A percentile compares a stretch with the other conserved stretches of the same genome.
Evolutionary conservation across 2,329 filamentous ascomycete species (phyloP).

Genomic region (Polytolypa hystricis): DNA sequence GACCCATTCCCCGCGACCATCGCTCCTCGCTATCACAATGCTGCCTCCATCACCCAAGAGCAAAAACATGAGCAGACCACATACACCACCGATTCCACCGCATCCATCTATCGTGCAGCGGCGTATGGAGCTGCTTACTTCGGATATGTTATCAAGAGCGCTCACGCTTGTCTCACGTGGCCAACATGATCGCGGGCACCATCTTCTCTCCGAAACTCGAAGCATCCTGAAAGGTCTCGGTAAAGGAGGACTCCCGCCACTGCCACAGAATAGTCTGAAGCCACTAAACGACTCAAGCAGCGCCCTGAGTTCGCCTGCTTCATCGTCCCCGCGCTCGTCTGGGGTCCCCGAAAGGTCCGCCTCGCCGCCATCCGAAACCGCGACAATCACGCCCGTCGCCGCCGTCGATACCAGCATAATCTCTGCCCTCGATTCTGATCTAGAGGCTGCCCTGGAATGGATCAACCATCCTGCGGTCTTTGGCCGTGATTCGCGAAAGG

Average conservation of each 20-base stretch:
- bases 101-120: constrained; percentile 92
- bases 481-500: constrained; percentile 84
- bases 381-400: constrained; percentile 44
- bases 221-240: constrained; percentile 92
- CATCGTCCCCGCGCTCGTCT: constrained; percentile 28
- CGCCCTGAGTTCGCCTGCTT: constrained; percentile 23
- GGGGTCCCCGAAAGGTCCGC: constrained; percentile 21
- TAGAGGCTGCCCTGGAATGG: constrained; percentile 88
- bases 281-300: constrained; percentile 34
- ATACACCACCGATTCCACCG: constrained; percentile 75
- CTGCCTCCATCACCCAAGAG: constrained; percentile 56
- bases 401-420: constrained; percentile 81
- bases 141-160: constrained; percentile 91
- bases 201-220: constrained; percentile 82
- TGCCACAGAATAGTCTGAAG: constrained; percentile 45
- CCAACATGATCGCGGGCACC: constrained; percentile 87
- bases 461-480: constrained; percentile 96
- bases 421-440: constrained; percentile 75
- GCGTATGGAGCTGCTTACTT: constrained; percentile 93
- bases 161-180: constrained; percentile 81
- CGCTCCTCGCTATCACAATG: constrained; percentile 90
- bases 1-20: constrained; percentile 77
- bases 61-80: constrained; percentile 41
- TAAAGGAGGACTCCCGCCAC: constrained; percentile 84
- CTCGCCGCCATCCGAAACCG: constrained; percentile 28